Evolutionary conservation across 805 yeast species (phyloP), one percentile per base, ranked within the genome.

Genomic region (Wickerhamiella qilinensis): DNA sequence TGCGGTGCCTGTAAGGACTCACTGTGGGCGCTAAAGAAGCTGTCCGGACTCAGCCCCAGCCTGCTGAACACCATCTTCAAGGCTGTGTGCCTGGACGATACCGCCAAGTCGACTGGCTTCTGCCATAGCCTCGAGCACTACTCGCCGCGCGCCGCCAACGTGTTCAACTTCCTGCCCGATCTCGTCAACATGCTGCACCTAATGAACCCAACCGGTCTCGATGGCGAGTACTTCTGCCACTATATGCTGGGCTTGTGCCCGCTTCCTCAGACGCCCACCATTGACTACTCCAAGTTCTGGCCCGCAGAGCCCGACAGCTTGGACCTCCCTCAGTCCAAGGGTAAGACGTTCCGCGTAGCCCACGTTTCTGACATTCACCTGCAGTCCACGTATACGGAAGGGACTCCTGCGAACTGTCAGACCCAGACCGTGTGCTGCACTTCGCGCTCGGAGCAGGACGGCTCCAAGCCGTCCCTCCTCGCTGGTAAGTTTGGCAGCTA

Each of bases 311-410:
- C 6, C 36, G n/a, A n/a, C n/a, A n/a, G n/a, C n/a, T n/a, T n/a
- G n/a, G n/a, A n/a, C n/a, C n/a, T n/a, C n/a, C n/a, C n/a, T n/a
- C n/a, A n/a, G n/a, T n/a, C n/a, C n/a, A n/a, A 41, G 19, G 53
- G 52, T 37, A 61, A 65, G 41, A 59, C 64, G 1, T 71, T 75
- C 55, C 71, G 73, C 42, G 83, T 75, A 3, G 59, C 77, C 43
- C 86, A 77, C 47, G 48, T 77, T 24, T 67, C 77, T 16, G 85
- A 77, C 51, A 71, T 77, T 55, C 84, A 77, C 54, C 55, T 74
- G 35, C 71, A 75, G 51, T 54, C 69, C 40, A 69, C 54, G 39
- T 66, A 56, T 55, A 65, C 57, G 44, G 68, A 54, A 41, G 69
- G 60, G 50, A 71, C 55, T 48, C 68, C 56, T 43, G 68, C 55